Base-by-base conservation (phyloP, 2,329 filamentous ascomycete species). In the Penicillium decumbens region DNA sequence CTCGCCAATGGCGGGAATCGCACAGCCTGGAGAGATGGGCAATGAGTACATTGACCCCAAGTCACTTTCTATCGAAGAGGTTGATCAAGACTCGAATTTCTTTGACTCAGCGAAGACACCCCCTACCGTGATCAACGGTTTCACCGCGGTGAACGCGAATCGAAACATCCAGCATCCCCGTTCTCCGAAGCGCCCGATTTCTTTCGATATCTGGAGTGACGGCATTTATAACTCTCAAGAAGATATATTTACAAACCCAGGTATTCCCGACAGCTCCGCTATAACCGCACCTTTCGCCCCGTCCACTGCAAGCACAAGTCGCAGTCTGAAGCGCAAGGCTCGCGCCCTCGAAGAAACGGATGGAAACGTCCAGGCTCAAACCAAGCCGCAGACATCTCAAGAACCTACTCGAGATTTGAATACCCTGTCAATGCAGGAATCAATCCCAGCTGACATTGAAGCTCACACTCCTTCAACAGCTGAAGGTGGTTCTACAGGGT, bases 401-500 rank as follows among this genome's bases (percentile, higher is more conserved):
- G 35, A 28, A 2, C 18, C 6, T 10, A 24, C 29, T 29, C 37
- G 9, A 39, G 32, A 8, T 9, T 32, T 10, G 15, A 10, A 37
- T 37, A 13, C 18, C 8, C 15, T 18, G n/a, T n/a, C 6, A 20
- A 15, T 4, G 4, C 15, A 20, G 15, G 33, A 37, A 18, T 18
- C 18, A 10, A 6, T 37, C 15, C 8, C 15, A 8, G 8, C 8
- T 20, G 33, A 37, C 10, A 18, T 12, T 20, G 15, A 37, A 37
- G 18, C 15, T 12, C 7, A 33, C 13, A 18, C 20, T 15, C 8
- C 44, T n/a, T 27, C 41, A 12, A 27, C 44, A 1, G 23, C 37
- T 7, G 39, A 32, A 6, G 29, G 47, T 27, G 37, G 30, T 18
- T 38, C 41, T 24, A 23, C 20, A 13, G 53, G 54, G 38, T 72